A percentile compares a stretch with the other conserved stretches of the same genome.
Evolutionary conservation across 768 basidiomycete genomes (phyloP).

Genomic region (Suillus clintonianus): DNA sequence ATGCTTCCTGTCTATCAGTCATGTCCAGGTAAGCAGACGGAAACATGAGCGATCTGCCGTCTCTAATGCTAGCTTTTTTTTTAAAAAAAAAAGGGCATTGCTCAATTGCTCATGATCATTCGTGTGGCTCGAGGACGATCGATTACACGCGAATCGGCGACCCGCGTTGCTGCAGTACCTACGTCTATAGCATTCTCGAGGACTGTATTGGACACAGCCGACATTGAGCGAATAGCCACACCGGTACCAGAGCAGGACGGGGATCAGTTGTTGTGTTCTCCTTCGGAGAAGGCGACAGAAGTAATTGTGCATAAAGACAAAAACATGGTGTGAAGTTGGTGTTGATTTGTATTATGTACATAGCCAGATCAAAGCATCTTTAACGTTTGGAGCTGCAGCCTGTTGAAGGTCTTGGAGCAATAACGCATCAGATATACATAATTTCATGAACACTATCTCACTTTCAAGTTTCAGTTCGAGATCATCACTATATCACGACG

Average conservation of each 20-base stretch:
- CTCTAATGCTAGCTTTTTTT: background rate
- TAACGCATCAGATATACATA: background rate
- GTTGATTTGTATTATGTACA: background rate
- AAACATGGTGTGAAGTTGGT: background rate
- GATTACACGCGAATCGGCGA: slow-evolving; percentile 7
- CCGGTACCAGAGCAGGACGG: background rate
- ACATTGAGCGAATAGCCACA: background rate
- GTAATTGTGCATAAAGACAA: background rate
- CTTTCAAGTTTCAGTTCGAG: background rate
- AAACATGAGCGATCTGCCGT: background rate
- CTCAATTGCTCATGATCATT: slow-evolving; percentile 35
- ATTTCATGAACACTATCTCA: background rate
- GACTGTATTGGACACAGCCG: background rate
- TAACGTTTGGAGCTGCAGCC: background rate
- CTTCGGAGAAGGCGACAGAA: background rate
- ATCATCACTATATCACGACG: background rate
- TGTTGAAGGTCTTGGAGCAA: background rate
- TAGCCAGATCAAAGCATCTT: background rate
- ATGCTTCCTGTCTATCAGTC: slow-evolving; percentile 32
- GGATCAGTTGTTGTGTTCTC: background rate
- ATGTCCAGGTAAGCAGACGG: slow-evolving; percentile 25
- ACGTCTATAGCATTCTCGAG: background rate
- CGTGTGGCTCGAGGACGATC: slow-evolving; percentile 34
- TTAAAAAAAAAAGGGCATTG: slow-evolving; percentile 27
- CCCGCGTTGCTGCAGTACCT: background rate